A percentile compares a stretch with the other conserved stretches of the same genome.
phyloP scores from a whole-genome alignment of 805 yeast genomes.

The Pichia ethanolica region DNA sequence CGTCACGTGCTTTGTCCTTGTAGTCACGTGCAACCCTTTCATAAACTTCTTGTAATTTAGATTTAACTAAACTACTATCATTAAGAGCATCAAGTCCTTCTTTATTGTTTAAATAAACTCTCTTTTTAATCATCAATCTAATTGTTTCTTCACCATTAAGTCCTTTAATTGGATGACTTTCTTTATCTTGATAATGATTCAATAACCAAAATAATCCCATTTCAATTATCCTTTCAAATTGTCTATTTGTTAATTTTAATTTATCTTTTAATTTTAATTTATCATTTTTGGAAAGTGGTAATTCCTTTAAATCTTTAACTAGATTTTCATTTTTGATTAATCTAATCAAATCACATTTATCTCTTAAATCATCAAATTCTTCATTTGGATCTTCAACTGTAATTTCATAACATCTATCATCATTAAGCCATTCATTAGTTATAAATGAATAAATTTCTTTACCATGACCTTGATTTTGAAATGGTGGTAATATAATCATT shows the following conservation, averaged over 20 bases:
- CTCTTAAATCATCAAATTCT: slow-evolving; percentile 84
- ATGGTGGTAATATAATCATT: slow-evolving; percentile 76
- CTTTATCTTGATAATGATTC: slow-evolving; percentile 15
- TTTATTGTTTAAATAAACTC: slow-evolving; percentile 71
- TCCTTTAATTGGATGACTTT: slow-evolving; percentile 14
- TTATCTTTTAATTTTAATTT: slow-evolving; percentile 38
- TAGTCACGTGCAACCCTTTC: not conserved
- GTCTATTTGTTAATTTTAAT: slow-evolving; percentile 49
- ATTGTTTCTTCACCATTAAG: slow-evolving; percentile 29
- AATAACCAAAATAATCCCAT: slow-evolving; percentile 49
- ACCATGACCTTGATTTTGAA: slow-evolving; percentile 72
- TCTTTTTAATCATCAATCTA: slow-evolving; percentile 59
- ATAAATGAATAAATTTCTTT: slow-evolving; percentile 52
- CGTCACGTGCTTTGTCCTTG: not conserved
- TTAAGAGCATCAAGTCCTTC: slow-evolving; percentile 70
- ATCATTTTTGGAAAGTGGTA: slow-evolving; percentile 14
- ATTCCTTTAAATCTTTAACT: slow-evolving; percentile 22
- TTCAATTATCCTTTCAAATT: slow-evolving; percentile 69
- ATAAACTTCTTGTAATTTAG: slow-evolving; percentile 47
- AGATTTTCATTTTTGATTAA: slow-evolving; percentile 28
- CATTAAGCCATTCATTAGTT: slow-evolving; percentile 46
- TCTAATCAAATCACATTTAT: slow-evolving; percentile 63
- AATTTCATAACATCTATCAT: slow-evolving; percentile 52
- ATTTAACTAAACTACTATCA: slow-evolving; percentile 45
- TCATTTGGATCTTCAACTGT: slow-evolving; percentile 95